Evolutionary conservation across 345 rosid genomes (phyloP).

Genomic region (Aquilaria malaccensis): DNA sequence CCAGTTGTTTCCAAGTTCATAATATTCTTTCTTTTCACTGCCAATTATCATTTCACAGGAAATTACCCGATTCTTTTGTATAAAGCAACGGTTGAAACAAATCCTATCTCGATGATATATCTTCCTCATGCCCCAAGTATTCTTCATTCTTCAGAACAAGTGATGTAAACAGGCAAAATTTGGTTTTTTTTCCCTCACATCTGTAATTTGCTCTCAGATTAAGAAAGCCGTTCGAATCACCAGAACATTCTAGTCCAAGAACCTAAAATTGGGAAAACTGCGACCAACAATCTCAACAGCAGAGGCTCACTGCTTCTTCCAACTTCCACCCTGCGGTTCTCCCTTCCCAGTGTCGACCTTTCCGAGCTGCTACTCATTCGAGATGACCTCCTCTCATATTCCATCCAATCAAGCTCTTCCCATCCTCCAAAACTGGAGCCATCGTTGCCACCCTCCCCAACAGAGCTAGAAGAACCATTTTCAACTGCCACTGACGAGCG

Average conservation of each 20-base stretch:
- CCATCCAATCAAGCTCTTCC: conserved; percentile 40
- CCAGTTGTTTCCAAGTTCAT: conserved; percentile 54
- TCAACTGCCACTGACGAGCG: conserved; percentile 18
- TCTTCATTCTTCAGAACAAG: too few species aligned
- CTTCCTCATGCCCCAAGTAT: too few species aligned
- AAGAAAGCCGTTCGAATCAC: conserved; percentile 8
- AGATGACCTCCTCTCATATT: conserved; percentile 8
- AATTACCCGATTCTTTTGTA: background rate
- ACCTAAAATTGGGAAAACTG: conserved; percentile 51
- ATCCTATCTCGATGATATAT: too few species aligned
- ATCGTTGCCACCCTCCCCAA: conserved; percentile 12
- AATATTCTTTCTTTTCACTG: background rate
- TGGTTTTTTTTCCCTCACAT: background rate
- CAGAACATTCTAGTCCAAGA: conserved; percentile 43
- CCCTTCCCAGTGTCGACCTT: conserved; percentile 4
- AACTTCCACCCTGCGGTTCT: conserved; percentile 25
- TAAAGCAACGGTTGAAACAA: too few species aligned
- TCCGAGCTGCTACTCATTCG: conserved; percentile 9
- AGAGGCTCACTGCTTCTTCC: conserved; percentile 29
- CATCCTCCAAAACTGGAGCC: conserved; percentile 44
- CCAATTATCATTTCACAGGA: conserved; percentile 7
- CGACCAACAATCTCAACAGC: conserved; percentile 47
- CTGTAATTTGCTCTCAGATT: background rate
- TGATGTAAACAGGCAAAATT: background rate
- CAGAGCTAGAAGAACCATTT: conserved; percentile 15